These are phyloP conservation scores for Piloderma croceum DNA, from an alignment of 768 basidiomycete species.

Conservation along the genomic window DNA sequence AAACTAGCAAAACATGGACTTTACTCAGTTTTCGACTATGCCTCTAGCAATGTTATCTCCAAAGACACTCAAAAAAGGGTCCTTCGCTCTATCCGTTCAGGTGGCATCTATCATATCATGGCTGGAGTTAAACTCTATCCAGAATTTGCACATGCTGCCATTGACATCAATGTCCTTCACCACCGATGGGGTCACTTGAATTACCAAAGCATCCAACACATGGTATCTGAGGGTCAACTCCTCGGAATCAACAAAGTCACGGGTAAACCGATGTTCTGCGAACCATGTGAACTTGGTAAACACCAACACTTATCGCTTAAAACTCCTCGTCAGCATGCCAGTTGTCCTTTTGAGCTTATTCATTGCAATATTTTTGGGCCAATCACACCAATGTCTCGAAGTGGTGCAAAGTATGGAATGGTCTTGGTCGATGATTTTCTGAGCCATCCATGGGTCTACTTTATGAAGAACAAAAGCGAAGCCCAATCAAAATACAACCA, in stretches of 20 bases:
- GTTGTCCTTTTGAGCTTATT: constrained; percentile 7
- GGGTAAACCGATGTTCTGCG: constrained; percentile 12
- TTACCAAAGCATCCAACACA: constrained; percentile 4
- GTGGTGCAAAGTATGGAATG: constrained; percentile 12
- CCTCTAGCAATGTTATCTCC: constrained; percentile 3
- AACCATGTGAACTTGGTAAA: constrained; percentile 14
- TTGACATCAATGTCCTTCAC: constrained; percentile 13
- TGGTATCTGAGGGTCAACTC: constrained; percentile 11
- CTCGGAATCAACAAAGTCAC: constrained; percentile 6
- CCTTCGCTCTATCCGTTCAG: constrained; percentile 1
- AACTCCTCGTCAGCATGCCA: background rate
- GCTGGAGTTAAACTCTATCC: background rate
- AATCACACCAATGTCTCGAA: constrained; percentile 4
- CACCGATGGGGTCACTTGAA: constrained; percentile 11
- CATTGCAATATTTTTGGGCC: constrained; percentile 15
- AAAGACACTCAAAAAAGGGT: background rate
- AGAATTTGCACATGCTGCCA: constrained; percentile 2
- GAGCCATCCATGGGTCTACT: no score
- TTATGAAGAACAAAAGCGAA: no score
- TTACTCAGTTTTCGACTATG: constrained; percentile 2
- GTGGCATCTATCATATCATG: constrained; percentile 10
- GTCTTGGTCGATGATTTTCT: constrained; percentile 11
- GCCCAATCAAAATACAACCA: no score
- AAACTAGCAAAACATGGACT: constrained; percentile 4
- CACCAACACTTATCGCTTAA: constrained; percentile 12